Percentiles rank a stretch among this genome's conserved stretches.
Conservation (phyloP, 352 stramenopile species). For the Phytophthora crassamura region DNA sequence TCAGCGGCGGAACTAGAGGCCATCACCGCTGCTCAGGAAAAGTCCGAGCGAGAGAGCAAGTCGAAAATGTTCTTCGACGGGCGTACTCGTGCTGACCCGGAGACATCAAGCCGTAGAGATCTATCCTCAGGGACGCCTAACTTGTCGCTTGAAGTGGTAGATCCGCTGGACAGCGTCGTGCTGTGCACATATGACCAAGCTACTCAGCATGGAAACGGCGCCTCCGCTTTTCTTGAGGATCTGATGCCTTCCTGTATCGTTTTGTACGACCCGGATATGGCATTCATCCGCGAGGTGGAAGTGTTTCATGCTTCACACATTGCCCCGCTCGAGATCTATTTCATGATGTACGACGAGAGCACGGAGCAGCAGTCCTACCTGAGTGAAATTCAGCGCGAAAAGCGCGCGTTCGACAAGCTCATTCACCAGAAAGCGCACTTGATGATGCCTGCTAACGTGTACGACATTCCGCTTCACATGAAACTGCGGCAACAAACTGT, state of each 20-base stretch:
- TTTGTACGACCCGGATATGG: conserved; percentile 95
- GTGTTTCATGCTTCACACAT: conserved; percentile 86
- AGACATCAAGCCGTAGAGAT: conserved; percentile 6
- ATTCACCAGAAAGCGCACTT: conserved; percentile 96
- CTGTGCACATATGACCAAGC: conserved; percentile 87
- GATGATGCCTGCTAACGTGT: conserved; percentile 89
- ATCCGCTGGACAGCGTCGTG: conserved; percentile 61
- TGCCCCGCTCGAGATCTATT: conserved; percentile 90
- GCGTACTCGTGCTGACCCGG: conserved; percentile 11
- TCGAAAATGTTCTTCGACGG: conserved; percentile 30
- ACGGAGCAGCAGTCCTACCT: conserved; percentile 96
- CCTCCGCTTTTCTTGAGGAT: conserved; percentile 87
- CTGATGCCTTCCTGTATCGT: conserved; percentile 92
- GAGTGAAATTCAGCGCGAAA: conserved; percentile 94
- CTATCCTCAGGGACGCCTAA: conserved; percentile 34
- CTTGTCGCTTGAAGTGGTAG: conserved; percentile 59
- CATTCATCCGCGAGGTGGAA: conserved; percentile 96
- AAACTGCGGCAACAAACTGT: conserved; percentile 64
- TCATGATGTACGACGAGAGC: conserved; percentile 96
- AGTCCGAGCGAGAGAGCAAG: conserved; percentile 29
- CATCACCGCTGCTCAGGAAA: conserved; percentile 41
- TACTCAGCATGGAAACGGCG: conserved; percentile 58
- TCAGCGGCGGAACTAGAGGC: conserved; percentile 70
- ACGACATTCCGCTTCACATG: conserved; percentile 82
- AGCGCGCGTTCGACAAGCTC: conserved; percentile 95